phyloP scores from a whole-genome alignment of 345 rosid genomes.

The Schrenkiella parvula region DNA sequence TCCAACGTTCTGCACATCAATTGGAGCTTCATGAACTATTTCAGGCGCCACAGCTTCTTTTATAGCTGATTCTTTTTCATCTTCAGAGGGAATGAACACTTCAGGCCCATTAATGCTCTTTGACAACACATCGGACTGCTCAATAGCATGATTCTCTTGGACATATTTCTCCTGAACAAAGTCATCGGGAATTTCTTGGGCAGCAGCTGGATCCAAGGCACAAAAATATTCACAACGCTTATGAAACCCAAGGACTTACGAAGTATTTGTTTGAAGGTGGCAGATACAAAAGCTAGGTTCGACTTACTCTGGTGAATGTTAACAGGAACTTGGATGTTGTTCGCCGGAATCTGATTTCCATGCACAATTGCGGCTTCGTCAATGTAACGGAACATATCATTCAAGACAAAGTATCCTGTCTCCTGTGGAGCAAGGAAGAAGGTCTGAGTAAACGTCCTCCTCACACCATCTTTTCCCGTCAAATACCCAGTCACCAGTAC shows the following conservation, averaged over 20 bases:
- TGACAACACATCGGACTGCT: slow-evolving; percentile 33
- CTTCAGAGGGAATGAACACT: slow-evolving; percentile 39
- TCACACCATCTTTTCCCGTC: slow-evolving; percentile 50
- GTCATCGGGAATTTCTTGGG: slow-evolving; percentile 12
- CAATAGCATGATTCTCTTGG: slow-evolving; percentile 40
- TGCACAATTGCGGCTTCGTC: slow-evolving; percentile 35
- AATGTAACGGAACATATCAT: slow-evolving; percentile 76
- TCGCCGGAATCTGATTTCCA: slow-evolving; percentile 26
- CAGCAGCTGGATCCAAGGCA: slow-evolving; percentile 30
- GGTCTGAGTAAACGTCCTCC: slow-evolving; percentile 66
- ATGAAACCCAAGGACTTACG: neutral
- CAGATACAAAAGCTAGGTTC: neutral
- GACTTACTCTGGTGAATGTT: slow-evolving; percentile 39
- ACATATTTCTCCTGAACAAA: slow-evolving; percentile 30
- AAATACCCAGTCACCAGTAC: slow-evolving; percentile 83
- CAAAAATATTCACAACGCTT: neutral
- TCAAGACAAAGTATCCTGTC: slow-evolving; percentile 88
- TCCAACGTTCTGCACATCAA: slow-evolving; percentile 37
- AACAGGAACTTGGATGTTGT: slow-evolving; percentile 32
- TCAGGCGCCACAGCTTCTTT: slow-evolving; percentile 46
- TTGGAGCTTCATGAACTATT: slow-evolving; percentile 56
- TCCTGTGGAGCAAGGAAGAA: slow-evolving; percentile 97
- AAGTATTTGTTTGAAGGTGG: neutral
- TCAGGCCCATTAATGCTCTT: slow-evolving; percentile 37
- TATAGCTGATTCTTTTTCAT: slow-evolving; percentile 37